A percentile compares a stretch with the other conserved stretches of the same genome.
These are phyloP conservation scores for Ophiostoma sp. DNA, from an alignment of 2,329 filamentous ascomycete genomes.

Conservation along the genomic window DNA sequence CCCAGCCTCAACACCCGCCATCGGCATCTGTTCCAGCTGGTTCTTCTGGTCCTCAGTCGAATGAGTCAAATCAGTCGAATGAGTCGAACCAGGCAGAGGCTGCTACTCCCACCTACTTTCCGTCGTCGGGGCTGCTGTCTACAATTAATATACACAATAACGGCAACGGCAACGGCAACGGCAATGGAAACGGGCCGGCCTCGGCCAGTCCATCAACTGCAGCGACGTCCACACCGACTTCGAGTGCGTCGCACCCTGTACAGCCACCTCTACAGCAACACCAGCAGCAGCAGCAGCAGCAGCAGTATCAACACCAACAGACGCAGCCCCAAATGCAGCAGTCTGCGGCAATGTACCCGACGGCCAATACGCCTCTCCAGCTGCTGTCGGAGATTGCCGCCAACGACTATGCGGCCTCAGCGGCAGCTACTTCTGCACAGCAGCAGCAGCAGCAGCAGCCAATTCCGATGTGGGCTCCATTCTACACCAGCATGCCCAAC, in stretches of 20 bases:
- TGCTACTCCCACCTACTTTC: background rate
- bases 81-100: background rate
- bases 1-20: background rate
- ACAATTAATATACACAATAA: background rate
- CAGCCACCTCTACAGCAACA: background rate
- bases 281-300: background rate
- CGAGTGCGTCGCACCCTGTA: background rate
- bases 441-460: conserved; percentile 30
- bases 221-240: background rate
- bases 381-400: conserved; percentile 55
- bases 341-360: conserved; percentile 26
- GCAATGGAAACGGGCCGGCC: background rate
- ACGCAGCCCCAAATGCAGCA: conserved; percentile 1
- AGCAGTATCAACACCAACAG: background rate
- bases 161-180: background rate
- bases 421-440: background rate
- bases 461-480: conserved; percentile 20
- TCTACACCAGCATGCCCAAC: conserved; percentile 21
- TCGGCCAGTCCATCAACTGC: background rate
- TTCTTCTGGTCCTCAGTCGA: background rate
- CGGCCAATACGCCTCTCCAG: conserved; percentile 50
- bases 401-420: conserved; percentile 34
- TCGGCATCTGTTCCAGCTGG: background rate
- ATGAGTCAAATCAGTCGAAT: background rate
- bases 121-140: conserved; percentile 4